A percentile compares a stretch with the other conserved stretches of the same genome.
These are phyloP conservation scores for Aspergillus unguis DNA, from an alignment of 2,329 filamentous ascomycete genomes.

Conservation along the genomic window DNA sequence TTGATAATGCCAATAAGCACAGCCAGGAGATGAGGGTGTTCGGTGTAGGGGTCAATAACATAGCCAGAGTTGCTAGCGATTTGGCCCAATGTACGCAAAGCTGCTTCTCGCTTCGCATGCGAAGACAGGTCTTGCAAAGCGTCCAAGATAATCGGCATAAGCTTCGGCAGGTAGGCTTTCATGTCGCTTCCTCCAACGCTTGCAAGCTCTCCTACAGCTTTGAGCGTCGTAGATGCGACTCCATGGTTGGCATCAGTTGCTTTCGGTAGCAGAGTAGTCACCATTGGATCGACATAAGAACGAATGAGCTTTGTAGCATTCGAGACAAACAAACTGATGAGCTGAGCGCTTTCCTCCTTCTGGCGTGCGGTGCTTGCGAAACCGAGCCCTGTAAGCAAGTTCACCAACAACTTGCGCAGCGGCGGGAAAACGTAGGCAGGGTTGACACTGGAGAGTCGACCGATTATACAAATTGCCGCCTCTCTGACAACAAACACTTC, in stretches of 20 bases:
- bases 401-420: slow-evolving; percentile 88
- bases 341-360: slow-evolving; percentile 92
- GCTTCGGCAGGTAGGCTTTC: slow-evolving; percentile 80
- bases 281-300: slow-evolving; percentile 95
- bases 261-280: slow-evolving; percentile 89
- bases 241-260: slow-evolving; percentile 79
- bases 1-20: slow-evolving; percentile 93
- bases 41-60: slow-evolving; percentile 91
- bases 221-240: slow-evolving; percentile 90
- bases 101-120: slow-evolving; percentile 83
- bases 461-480: slow-evolving; percentile 93
- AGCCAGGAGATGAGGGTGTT: slow-evolving; percentile 90
- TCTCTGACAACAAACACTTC: slow-evolving; percentile 90
- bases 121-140: slow-evolving; percentile 93
- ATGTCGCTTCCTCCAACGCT: slow-evolving; percentile 93
- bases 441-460: slow-evolving; percentile 83
- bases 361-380: slow-evolving; percentile 91
- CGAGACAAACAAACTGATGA: slow-evolving; percentile 87
- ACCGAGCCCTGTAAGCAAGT: slow-evolving; percentile 92
- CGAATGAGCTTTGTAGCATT: slow-evolving; percentile 92
- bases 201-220: slow-evolving; percentile 89
- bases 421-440: slow-evolving; percentile 98
- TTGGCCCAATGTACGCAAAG: slow-evolving; percentile 84
- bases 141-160: slow-evolving; percentile 94
- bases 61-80: slow-evolving; percentile 95